Evolutionary conservation across 257 asterid genomes (phyloP), one percentile per base, ranked within the genome.

Genomic region (Ajuga chamaepitys): DNA sequence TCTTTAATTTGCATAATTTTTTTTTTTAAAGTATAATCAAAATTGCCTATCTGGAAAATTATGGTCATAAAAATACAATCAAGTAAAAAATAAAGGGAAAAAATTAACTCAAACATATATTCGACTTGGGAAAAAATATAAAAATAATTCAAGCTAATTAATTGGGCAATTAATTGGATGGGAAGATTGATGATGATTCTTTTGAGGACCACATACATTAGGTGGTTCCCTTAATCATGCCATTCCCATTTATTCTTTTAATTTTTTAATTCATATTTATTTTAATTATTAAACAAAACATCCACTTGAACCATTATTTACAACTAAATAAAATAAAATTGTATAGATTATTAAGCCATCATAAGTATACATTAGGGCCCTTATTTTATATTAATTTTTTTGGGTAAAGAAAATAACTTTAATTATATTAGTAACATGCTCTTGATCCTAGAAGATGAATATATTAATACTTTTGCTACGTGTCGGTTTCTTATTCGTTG

Each of bases 201-300:
- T 71, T 57, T 47, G 41, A 64, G 95, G 95, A 79, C 95, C 97
- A 82, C 92, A 77, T 71, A 79, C 78, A 78, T 76, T 72, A 64
- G 66, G 68, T 80, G 72, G 82, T 78, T 82, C 83, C 86, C 83
- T 60, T 82, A 85, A 85, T 87, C 95, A 85, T 87, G 82, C 66
- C 85, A 81, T 81, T 70, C 82, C 75, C 73, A 76, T 72, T 59
- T 77, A 57, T 61, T 70, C 65, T 38, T 41, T 25, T 53, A 48
- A n/a, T 72, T 30, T 13, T 70, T 40, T 66, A 25, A 22, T 51
- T 22, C 12, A 34, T 38, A n/a, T n/a, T n/a, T n/a, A n/a, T n/a
- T n/a, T 54, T 45, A 13, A 0, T 44, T 54, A 70, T 47, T 52
- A 53, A 77, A 64, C 7, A 42, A 64, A 70, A 74, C 76, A 55